Base-by-base conservation (phyloP, 306 rosid species). In the Acacia acuminata region DNA sequence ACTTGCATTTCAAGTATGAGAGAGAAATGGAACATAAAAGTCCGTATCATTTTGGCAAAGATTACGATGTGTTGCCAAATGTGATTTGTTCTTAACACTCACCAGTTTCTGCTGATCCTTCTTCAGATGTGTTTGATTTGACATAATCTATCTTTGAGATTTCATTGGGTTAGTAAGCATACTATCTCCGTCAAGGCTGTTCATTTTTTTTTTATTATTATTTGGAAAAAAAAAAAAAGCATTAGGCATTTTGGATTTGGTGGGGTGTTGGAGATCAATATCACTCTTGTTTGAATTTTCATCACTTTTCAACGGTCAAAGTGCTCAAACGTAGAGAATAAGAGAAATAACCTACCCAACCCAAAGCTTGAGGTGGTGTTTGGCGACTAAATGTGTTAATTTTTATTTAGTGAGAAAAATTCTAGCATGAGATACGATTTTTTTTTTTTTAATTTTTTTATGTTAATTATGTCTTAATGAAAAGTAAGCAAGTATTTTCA, bases 61-160 rank as follows among this genome's bases (percentile, higher is more conserved):
- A 42, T 22, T 42, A 70, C 7, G 75, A 70, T 70, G 55, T 70
- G 53, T n/a, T 10, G 75, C 75, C 75, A 70, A 70, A 70, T 42
- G 16, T 22, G 20, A 67, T 8, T 67, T 8, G 25, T 34, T 67
- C 47, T 8, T 0, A 8, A 34, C 7, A 14, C 45, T 8, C n/a
- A 7, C 36, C 73, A 8, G 50, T 38, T 67, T 38, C 73, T 7
- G 4, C 24, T 24, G 7, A 38, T 22, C 47, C 30, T 68, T 68
- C 16, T 68, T 40, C 15, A 19, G 30, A 12, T 8, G 50, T 20
- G 2, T 40, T 20, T 42, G 75, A 70, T 32, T 19, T 12, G 24
- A 43, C 43, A 53, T 70, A n/a, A 38, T 38, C 42, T 38, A 6
- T 38, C 42, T 38, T 70, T 43, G 19, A 27, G 6, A 40, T 70